phyloP scores from a whole-genome alignment of 805 yeast species.

The Kuraishia molischiana region DNA sequence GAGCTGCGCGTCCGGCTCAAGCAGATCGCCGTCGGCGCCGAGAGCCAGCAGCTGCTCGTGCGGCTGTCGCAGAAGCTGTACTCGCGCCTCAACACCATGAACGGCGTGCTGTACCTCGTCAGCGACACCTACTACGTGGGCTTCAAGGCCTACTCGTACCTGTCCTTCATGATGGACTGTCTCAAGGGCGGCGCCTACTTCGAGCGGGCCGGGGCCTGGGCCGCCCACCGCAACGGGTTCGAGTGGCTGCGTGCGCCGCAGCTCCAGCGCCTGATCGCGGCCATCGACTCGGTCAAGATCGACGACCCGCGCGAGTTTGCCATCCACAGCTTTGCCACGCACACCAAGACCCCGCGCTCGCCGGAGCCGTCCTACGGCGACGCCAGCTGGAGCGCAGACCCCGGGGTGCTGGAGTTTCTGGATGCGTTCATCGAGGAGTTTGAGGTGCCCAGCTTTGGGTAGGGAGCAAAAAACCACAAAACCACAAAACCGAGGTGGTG shows the following conservation, averaged over 20 bases:
- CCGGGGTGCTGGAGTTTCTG: too few species aligned
- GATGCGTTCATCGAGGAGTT: too few species aligned
- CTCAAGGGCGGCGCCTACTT: not conserved
- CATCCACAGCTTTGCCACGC: too few species aligned
- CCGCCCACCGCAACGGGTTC: not conserved
- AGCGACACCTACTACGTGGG: not conserved
- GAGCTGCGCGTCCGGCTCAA: not conserved
- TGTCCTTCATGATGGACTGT: not conserved
- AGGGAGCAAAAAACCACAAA: too few species aligned
- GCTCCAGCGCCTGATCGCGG: not conserved
- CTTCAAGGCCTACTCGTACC: not conserved
- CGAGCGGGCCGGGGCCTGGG: not conserved
- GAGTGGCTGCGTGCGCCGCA: not conserved
- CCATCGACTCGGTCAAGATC: not conserved
- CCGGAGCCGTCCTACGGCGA: too few species aligned
- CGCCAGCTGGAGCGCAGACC: too few species aligned
- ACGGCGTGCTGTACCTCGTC: not conserved
- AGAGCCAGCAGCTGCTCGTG: not conserved
- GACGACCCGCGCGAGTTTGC: not conserved
- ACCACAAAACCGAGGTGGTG: too few species aligned
- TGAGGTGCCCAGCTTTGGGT: too few species aligned
- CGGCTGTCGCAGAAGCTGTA: not conserved
- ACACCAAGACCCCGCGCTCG: not conserved
- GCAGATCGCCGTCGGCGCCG: not conserved
- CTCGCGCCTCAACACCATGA: not conserved